Conservation (phyloP, 768 basidiomycete species). For the Phanerochaete carnosa region DNA sequence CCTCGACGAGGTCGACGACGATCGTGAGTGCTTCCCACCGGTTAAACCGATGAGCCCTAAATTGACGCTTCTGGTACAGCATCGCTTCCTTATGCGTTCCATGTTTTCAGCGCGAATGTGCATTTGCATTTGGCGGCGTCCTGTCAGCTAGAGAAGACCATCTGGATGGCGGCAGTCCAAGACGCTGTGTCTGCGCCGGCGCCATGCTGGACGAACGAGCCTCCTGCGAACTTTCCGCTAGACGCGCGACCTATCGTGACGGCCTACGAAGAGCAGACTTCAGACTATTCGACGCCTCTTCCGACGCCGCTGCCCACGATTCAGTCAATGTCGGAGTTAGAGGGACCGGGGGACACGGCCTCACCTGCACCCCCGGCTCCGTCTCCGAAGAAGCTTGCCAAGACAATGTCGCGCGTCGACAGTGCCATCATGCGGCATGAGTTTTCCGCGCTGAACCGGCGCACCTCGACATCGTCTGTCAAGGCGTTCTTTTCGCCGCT, state of each 20-base stretch:
- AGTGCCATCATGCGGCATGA: neutral
- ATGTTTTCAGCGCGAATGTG: constrained; percentile 64
- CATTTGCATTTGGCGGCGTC: constrained; percentile 85
- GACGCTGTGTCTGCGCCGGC: constrained; percentile 39
- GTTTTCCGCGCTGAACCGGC: constrained; percentile 31
- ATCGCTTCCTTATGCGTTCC: constrained; percentile 70
- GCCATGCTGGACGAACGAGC: constrained; percentile 54
- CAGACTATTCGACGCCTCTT: constrained; percentile 5
- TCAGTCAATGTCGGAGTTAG: constrained; percentile 28
- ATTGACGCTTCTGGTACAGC: neutral
- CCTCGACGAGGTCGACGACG: constrained; percentile 62
- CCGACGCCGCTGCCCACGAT: constrained; percentile 26
- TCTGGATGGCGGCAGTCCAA: constrained; percentile 77
- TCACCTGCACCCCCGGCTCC: neutral
- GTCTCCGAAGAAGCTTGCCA: neutral
- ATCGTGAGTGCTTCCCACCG: constrained; percentile 51
- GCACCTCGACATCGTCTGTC: constrained; percentile 63
- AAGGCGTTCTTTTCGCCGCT: constrained; percentile 56
- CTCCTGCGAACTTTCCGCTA: constrained; percentile 57
- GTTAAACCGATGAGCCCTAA: neutral
- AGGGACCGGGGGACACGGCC: constrained; percentile 7
- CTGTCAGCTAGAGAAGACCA: constrained; percentile 77
- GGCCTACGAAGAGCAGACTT: constrained; percentile 26
- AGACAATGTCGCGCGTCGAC: constrained; percentile 18
- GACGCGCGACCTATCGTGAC: constrained; percentile 30